These are phyloP conservation scores for Bretziella fagacearum DNA, from an alignment of 2,329 filamentous ascomycete species.

Conservation along the genomic window DNA sequence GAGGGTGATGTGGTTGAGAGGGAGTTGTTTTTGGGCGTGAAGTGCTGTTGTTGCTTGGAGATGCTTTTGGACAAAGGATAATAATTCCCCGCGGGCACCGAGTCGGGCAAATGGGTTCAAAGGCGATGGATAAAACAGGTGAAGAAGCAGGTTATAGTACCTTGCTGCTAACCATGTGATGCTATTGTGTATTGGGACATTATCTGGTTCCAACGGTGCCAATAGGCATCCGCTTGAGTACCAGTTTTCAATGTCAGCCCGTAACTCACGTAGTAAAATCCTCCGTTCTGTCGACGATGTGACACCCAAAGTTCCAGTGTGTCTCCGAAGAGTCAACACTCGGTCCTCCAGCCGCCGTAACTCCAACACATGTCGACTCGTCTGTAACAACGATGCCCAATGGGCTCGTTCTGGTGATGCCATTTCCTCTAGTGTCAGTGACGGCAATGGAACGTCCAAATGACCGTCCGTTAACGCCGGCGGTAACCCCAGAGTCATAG, in stretches of 20 bases:
- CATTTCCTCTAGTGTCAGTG: constrained; percentile 30
- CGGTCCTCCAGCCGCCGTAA: constrained; percentile 27
- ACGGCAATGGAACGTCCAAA: constrained; percentile 26
- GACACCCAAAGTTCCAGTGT: neutral
- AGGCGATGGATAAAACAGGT: constrained; percentile 27
- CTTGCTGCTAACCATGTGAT: constrained; percentile 29
- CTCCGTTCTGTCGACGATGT: constrained; percentile 19
- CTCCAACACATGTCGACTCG: constrained; percentile 28
- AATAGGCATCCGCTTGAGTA: constrained; percentile 29
- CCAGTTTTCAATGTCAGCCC: constrained; percentile 29
- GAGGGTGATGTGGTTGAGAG: constrained; percentile 27
- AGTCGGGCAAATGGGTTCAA: constrained; percentile 23
- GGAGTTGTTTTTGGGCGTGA: constrained; percentile 24
- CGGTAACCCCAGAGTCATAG: constrained; percentile 26
- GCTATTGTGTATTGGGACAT: constrained; percentile 28
- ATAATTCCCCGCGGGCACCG: constrained; percentile 22
- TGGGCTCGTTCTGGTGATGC: constrained; percentile 24
- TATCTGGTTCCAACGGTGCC: constrained; percentile 27
- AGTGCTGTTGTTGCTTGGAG: constrained; percentile 16
- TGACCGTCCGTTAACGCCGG: constrained; percentile 25
- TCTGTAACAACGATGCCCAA: constrained; percentile 27
- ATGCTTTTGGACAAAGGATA: constrained; percentile 26
- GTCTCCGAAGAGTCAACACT: constrained; percentile 20
- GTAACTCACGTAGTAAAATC: constrained; percentile 21
- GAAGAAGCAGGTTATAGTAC: constrained; percentile 28